Evolutionary conservation across 306 rosid species (phyloP), one percentile per base, ranked within the genome.

Genomic region (Lablab purpureus): DNA sequence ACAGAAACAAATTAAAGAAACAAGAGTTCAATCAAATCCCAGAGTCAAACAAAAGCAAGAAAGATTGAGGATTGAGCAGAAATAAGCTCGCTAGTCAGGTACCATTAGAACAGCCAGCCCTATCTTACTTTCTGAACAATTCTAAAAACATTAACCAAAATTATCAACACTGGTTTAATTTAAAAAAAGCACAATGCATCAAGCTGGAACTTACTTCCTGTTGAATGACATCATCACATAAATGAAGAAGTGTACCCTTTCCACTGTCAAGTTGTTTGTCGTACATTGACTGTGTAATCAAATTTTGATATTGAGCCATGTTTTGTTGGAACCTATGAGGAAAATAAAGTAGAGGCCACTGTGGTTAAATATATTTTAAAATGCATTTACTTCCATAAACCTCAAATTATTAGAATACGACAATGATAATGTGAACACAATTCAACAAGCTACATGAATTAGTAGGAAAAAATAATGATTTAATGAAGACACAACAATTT

Each of bases 141-240:
- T 34, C 21, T 56, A 50, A 68, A 45, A 36, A 21, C 37, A 52
- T 25, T 28, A 18, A 67, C n/a, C 25, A 67, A 65, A 71, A 50
- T 10, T 54, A 73, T 66, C 19, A 37, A 21, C 68, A 32, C 40
- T 32, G 27, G 77, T 40, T 49, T 60, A 51, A 37, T 49, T 37
- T 46, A 50, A 27, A 21, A 68, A 11, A 27, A 51, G 43, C 23
- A 13, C 28, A 82, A 67, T 73, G 36, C 43, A 77, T 77, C 34
- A 80, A 84, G 78, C 27, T 56, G 47, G 75, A 45, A 83, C 97
- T 86, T 88, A 95, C 97, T 87, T 95, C 98, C 80, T 93, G 99
- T 84, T 95, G 99, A 86, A 95, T 91, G 85, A 95, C 98, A 79
- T 95, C 99, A 36, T 95, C 99, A 54, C 99, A 95, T 88, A 95